Conservation (phyloP, 495 filamentous ascomycete genomes). For the Penicillium silybi region DNA sequence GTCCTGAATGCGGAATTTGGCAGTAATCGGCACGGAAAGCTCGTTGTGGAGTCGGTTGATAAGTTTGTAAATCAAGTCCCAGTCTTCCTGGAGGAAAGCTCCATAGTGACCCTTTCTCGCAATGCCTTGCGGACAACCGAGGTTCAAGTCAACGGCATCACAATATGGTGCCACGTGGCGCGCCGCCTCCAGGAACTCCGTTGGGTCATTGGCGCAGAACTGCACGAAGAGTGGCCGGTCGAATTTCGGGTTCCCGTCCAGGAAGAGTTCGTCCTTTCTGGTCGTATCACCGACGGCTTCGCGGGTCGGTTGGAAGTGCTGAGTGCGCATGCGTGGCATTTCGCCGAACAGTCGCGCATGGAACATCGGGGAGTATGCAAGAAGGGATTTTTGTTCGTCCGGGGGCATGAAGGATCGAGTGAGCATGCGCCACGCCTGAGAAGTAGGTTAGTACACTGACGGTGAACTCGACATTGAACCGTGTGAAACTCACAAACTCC, state of each 20-base stretch:
- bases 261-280: slow-evolving; percentile 42
- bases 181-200: slow-evolving; percentile 72
- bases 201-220: slow-evolving; percentile 89
- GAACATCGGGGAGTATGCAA: slow-evolving; percentile 93
- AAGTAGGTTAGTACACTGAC: slow-evolving; percentile 16
- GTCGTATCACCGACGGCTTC: slow-evolving; percentile 25
- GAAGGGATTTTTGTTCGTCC: slow-evolving; percentile 51
- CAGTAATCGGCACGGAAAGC: slow-evolving; percentile 78
- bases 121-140: slow-evolving; percentile 98
- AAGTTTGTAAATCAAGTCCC: slow-evolving; percentile 71
- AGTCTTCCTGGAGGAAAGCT: slow-evolving; percentile 91
- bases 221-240: slow-evolving; percentile 93
- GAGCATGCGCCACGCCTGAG: slow-evolving; percentile 90
- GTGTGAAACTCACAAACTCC: slow-evolving; percentile 72
- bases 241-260: slow-evolving; percentile 79
- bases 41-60: slow-evolving; percentile 72
- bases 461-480: background rate
- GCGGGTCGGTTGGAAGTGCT: slow-evolving; percentile 70
- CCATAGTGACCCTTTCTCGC: slow-evolving; percentile 88
- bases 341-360: slow-evolving; percentile 83
- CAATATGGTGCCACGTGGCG: slow-evolving; percentile 73
- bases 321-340: slow-evolving; percentile 65
- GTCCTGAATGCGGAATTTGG: slow-evolving; percentile 90
- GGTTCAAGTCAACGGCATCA: slow-evolving; percentile 93
- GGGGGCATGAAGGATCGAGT: slow-evolving; percentile 81